These are phyloP conservation scores for Gracilariopsis chorda DNA, from an alignment of 23 red algal genomes.

Conservation along the genomic window DNA sequence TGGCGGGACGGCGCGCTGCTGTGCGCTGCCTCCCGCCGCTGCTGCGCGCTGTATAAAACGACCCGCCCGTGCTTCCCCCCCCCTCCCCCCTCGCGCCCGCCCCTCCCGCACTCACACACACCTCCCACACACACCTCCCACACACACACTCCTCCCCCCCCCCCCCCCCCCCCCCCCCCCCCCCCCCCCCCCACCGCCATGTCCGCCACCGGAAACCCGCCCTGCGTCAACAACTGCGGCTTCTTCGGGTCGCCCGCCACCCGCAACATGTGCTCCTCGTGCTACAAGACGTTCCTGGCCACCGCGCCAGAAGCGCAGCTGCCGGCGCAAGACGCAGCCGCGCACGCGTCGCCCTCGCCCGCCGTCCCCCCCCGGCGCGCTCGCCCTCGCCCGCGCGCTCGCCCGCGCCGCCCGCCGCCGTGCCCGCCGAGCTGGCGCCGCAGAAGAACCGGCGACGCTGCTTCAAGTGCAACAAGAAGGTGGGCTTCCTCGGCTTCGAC, in stretches of 20 bases:
- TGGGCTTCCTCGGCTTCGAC: conserved; percentile 85
- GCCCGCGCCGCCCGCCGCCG: background rate
- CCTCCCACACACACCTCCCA: background rate
- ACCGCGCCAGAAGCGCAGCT: background rate
- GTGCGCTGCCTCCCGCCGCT: too few species aligned
- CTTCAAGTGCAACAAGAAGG: conserved; percentile 74
- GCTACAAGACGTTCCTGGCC: conserved; percentile 73
- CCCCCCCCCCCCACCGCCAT: background rate
- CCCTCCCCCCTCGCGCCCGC: background rate
- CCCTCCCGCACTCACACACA: background rate
- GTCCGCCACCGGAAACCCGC: conserved; percentile 28
- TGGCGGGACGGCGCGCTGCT: too few species aligned
- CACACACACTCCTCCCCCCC: background rate
- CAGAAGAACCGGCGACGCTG: conserved; percentile 75
- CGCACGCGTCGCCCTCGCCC: background rate
- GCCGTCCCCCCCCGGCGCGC: background rate
- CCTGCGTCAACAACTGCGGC: conserved; percentile 85
- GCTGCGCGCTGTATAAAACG: conserved; percentile 15
- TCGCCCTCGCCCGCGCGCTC: background rate
- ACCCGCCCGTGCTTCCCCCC: background rate
- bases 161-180: background rate
- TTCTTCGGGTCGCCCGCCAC: conserved; percentile 92
- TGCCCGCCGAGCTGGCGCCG: background rate
- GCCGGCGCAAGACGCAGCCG: background rate
- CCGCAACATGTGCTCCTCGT: conserved; percentile 92